Evolutionary conservation across 768 basidiomycete genomes (phyloP), one percentile per base, ranked within the genome.

Genomic region (Tulasnella sp.): DNA sequence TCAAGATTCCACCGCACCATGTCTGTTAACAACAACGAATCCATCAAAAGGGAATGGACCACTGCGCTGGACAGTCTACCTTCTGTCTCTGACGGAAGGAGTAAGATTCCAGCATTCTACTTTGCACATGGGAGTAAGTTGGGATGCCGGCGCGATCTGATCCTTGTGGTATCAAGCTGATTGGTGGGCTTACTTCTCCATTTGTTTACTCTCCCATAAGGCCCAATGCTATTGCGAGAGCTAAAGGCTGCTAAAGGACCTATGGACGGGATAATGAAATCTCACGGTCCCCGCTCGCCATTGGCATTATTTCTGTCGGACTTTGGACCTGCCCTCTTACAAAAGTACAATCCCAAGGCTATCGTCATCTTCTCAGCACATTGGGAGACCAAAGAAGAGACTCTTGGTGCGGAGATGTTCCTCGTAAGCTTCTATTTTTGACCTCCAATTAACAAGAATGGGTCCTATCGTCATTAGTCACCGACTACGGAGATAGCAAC

Each of bases 361-460:
- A 83, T 87, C 53, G 78, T 89, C 3, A 85, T 88, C 1, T 87
- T 88, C 72, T 85, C 83, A 62, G 87, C 87, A 10, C 87, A 89
- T 65, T 89, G 85, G 85, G 87, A 90, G 67, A 83, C 84, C 1
- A 53, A 59, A 10, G 75, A 72, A 1, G 79, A 81, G 66, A 76
- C 79, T 29, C 72, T 82, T 46, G 83, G 84, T 80, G 62, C 15
- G 38, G 75, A 42, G 1, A 42, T 55, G 24, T 63, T 29, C 15
- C 38, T 17, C 24, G 44, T 7, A 51, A 44, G n/a, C 12, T 50
- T 38, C 42, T 25, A n/a, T n/a, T n/a, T 51, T 25, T 10, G 30
- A 10, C 34, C 15, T 38, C 15, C 15, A 5, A 38, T 17, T 19
- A 15, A 43, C 38, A 5, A 9, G 53, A n/a, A 49, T 43, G 21